Conservation (phyloP, 2,329 filamentous ascomycete genomes). For the Orbilia oligospora region DNA sequence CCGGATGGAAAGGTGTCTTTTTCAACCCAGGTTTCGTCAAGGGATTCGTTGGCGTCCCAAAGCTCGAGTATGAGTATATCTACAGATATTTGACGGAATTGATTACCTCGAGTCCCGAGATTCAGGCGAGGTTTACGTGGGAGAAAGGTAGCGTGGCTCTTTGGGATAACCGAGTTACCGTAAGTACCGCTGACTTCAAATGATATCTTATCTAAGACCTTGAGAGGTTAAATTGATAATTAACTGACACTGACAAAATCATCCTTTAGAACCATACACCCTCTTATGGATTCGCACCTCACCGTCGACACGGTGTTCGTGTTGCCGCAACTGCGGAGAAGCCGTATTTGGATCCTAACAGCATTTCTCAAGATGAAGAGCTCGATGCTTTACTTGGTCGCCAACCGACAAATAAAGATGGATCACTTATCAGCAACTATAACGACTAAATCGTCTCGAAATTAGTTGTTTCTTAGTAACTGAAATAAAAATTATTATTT, state of each 20-base stretch:
- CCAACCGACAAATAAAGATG: slow-evolving; percentile 72
- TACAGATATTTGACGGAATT: slow-evolving; percentile 72
- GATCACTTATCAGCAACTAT: slow-evolving; percentile 72
- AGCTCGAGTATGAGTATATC: slow-evolving; percentile 72
- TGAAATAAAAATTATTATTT: no score
- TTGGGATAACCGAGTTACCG: slow-evolving; percentile 76
- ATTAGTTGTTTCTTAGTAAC: no score
- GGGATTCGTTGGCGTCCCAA: slow-evolving; percentile 74
- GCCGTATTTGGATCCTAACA: slow-evolving; percentile 64
- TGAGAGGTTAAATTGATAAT: background rate
- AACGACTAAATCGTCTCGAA: slow-evolving; percentile 69
- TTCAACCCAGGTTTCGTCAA: slow-evolving; percentile 74
- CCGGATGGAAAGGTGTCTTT: slow-evolving; percentile 75
- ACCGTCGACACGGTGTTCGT: slow-evolving; percentile 71
- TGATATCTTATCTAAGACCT: background rate
- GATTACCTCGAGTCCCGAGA: slow-evolving; percentile 75
- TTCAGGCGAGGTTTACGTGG: slow-evolving; percentile 79
- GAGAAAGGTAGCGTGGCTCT: slow-evolving; percentile 76
- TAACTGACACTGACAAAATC: background rate
- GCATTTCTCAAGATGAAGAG: slow-evolving; percentile 73
- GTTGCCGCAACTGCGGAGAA: slow-evolving; percentile 66
- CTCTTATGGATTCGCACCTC: slow-evolving; percentile 73
- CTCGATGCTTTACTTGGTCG: slow-evolving; percentile 69
- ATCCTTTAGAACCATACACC: slow-evolving; percentile 70
- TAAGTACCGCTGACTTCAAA: slow-evolving; percentile 65